Evolutionary conservation across 1,139 yeast genomes (phyloP).

Genomic region (Pichia sp.): DNA sequence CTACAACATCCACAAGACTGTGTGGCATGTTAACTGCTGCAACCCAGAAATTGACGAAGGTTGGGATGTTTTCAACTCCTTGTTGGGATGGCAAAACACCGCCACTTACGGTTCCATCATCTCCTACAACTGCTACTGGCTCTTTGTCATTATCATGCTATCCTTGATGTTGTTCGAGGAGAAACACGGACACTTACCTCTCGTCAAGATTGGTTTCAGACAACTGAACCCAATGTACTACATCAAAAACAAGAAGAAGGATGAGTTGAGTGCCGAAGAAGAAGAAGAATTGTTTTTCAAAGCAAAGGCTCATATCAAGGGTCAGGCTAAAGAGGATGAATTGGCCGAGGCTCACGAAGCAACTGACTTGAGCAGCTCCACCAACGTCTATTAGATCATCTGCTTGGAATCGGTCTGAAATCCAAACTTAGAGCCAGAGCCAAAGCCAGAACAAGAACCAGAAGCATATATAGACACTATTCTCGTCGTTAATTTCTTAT

Average conservation of each 20-base stretch:
- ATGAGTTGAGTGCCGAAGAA: conserved; percentile 51
- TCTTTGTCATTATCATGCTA: conserved; percentile 51
- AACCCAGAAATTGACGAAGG: conserved; percentile 84
- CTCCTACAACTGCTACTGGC: conserved; percentile 82
- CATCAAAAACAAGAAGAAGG: conserved; percentile 62
- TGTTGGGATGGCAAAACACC: conserved; percentile 87
- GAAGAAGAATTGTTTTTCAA: conserved; percentile 50
- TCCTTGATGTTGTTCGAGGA: conserved; percentile 69
- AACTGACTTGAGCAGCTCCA: background rate
- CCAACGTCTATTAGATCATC: background rate
- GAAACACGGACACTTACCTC: conserved; percentile 60
- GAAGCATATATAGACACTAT: no score
- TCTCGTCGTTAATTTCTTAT: no score
- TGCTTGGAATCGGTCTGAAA: background rate
- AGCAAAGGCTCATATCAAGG: conserved; percentile 35
- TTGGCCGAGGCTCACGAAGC: conserved; percentile 4
- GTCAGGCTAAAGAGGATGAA: conserved; percentile 25
- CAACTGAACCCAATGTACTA: conserved; percentile 70
- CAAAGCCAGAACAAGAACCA: no score
- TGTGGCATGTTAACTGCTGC: conserved; percentile 95
- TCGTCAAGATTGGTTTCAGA: conserved; percentile 45
- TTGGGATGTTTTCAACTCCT: conserved; percentile 89
- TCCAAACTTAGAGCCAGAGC: no score
- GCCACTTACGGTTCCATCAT: conserved; percentile 87
- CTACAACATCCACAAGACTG: conserved; percentile 67